These are phyloP conservation scores for Daldinia sp. DNA, from an alignment of 2,329 filamentous ascomycete species.

Conservation along the genomic window DNA sequence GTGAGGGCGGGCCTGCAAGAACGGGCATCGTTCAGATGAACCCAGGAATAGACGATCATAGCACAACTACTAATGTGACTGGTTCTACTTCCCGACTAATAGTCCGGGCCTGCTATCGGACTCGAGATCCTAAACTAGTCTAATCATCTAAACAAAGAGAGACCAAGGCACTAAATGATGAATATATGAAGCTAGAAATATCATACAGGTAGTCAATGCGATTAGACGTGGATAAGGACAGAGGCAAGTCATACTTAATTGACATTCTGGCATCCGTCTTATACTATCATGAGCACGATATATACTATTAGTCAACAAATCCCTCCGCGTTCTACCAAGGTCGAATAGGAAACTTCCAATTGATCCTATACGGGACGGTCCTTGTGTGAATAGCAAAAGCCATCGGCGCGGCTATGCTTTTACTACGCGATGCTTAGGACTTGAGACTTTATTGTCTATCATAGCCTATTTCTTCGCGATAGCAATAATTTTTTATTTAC, in stretches of 20 bases:
- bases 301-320: conserved; percentile 23
- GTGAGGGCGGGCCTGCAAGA: conserved; percentile 16
- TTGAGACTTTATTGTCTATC: conserved; percentile 25
- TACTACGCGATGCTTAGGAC: background rate
- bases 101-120: conserved; percentile 14
- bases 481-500: conserved; percentile 5
- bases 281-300: conserved; percentile 33
- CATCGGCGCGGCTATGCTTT: conserved; percentile 4
- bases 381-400: conserved; percentile 12
- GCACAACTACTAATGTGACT: conserved; percentile 26
- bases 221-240: background rate
- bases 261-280: conserved; percentile 20
- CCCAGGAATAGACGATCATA: conserved; percentile 23
- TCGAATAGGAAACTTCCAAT: conserved; percentile 28
- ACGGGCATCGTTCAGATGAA: conserved; percentile 24
- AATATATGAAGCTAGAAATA: conserved; percentile 13
- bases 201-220: conserved; percentile 8
- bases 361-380: conserved; percentile 17
- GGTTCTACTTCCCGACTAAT: conserved; percentile 11
- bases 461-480: conserved; percentile 18
- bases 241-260: background rate
- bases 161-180: conserved; percentile 1
- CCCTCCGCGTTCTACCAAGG: conserved; percentile 23
- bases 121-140: conserved; percentile 5
- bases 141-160: conserved; percentile 30